Evolutionary conservation across 805 yeast species (phyloP), one percentile per base, ranked within the genome.

Genomic region (Kodamaea fukazawae): DNA sequence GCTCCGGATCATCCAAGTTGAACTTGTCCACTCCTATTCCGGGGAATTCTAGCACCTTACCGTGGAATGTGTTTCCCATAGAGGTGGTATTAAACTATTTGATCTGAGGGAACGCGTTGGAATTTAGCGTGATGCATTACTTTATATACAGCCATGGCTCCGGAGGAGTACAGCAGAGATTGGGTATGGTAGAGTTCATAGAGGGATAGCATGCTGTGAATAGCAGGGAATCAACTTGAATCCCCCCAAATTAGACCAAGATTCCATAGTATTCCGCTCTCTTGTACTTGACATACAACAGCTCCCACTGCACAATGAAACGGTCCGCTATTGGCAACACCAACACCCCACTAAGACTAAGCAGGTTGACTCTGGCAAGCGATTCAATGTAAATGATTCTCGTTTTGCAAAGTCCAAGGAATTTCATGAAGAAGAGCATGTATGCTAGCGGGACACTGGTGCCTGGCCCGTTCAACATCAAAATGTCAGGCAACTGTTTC

Each of bases 291-390:
- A 53, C 45, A 6, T 73, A 69, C 40, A 93, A 65, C 18, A 70
- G 68, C 18, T 76, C 77, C 99, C 99, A 93, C 58, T 93, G 99
- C 7, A 93, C 98, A 1, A 93, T 54, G 44, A 93, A 85, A 15
- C 90, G 67, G 56, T 88, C 85, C 3, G 81, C 70, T 3, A 93
- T 65, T 3, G 88, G 88, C 45, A 84, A 67, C 10, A 91, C 55
- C 13, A 93, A 57, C 34, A 62, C 55, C 0, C 98, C 99, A 12
- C 90, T 80, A 23, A 89, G 62, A 54, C 96, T 88, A 38, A 93
- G 69, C 2, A 67, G 63, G 39, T 71, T 68, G 7, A 89, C 96
- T 30, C 98, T 68, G 0, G 98, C 97, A 30, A 91, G 67, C 35
- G 93, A 82, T 60, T 91, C 98, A 17, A 91, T 67, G 54, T 91